Evolutionary conservation across 257 asterid species (phyloP).

Genomic region (Echites panduratus): DNA sequence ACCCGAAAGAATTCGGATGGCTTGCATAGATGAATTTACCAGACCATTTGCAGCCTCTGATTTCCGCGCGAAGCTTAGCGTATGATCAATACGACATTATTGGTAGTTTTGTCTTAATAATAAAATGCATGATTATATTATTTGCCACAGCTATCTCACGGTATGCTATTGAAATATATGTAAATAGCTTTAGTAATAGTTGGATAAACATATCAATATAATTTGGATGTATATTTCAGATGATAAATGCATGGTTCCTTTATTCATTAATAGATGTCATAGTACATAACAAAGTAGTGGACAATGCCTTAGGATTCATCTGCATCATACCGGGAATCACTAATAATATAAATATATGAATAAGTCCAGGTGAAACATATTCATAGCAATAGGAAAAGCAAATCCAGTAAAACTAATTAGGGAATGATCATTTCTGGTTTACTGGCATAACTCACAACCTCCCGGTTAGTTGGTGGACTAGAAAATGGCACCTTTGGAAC

Average conservation of each 20-base stretch:
- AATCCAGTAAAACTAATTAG: background rate
- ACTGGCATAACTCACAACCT: background rate
- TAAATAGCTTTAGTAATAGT: no score
- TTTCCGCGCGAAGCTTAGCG: slow-evolving; percentile 67
- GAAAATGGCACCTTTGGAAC: background rate
- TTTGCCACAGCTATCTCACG: no score
- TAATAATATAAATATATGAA: no score
- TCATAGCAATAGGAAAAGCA: background rate
- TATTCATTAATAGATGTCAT: background rate
- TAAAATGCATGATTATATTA: no score
- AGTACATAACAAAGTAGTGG: background rate
- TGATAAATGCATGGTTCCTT: background rate
- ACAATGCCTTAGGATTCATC: background rate
- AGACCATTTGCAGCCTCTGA: slow-evolving; percentile 33
- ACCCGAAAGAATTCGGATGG: slow-evolving; percentile 97
- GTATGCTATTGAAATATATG: no score
- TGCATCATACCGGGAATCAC: background rate
- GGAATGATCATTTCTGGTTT: background rate
- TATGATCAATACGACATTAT: slow-evolving; percentile 17
- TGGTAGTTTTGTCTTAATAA: no score
- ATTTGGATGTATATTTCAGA: background rate
- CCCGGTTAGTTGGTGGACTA: background rate
- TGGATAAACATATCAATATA: no score
- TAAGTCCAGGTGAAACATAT: no score
- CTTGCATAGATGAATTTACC: slow-evolving; percentile 71